Base-by-base conservation (phyloP, 371 early-diverging fungal species). In the Actinomucor elegans region DNA sequence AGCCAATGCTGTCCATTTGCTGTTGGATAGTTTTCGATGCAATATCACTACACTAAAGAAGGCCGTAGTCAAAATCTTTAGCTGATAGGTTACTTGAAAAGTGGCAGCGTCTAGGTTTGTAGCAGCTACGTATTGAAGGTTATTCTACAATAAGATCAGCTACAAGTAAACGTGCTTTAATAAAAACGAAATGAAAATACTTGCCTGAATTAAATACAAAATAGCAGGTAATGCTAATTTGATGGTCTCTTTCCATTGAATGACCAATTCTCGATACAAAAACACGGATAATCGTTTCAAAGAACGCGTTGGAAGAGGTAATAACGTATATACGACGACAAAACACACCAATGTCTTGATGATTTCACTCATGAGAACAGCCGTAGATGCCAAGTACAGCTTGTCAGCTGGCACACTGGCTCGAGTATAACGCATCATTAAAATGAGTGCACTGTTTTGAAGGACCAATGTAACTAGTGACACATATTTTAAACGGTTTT, bases 61-160 rank as follows among this genome's bases (percentile, higher is more conserved):
- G 5, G 98, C 97, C 1, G 98, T 95, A 1, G 97, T 94, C 41
- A 97, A 75, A 61, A 97, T 96, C 73, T 97, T 97, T 60, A 97
- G 77, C 63, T 97, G 98, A 67, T 97, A 97, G 8, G 94, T 94
- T 35, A 97, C 95, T 73, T 94, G 94, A 67, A 96, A 97, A 4
- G 94, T 94, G 5, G 96, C 96, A 4, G 97, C 94, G 51, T 96
- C 96, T n/a, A 97, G 75, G 11, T 84, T 76, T 35, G 90, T 79
- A 8, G 92, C 91, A 2, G 98, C 94, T 3, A 92, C 79, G 55
- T 95, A 97, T 71, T 94, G 96, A 48, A 97, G 71, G 63, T 97
- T 97, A 71, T 97, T 97, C 71, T 77, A 47, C 34, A 28, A 29
- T 27, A 21, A 40, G 18, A n/a, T 32, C 15, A 38, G 45, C 17